These are phyloP conservation scores for Colletotrichum sp. DNA, from an alignment of 2,329 filamentous ascomycete genomes.

Conservation along the genomic window DNA sequence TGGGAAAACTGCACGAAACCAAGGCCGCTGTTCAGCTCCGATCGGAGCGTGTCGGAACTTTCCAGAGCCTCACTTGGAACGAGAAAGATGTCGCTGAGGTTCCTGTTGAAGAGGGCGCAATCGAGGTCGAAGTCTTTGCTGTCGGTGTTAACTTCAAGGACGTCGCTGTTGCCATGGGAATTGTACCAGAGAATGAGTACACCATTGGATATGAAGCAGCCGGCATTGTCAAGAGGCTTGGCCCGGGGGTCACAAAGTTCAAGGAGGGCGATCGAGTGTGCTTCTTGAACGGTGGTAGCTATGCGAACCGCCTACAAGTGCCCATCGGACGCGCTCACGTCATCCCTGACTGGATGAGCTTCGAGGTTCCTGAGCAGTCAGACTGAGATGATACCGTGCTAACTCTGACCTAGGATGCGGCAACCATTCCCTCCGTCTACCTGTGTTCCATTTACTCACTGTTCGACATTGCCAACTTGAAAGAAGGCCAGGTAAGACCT, in stretches of 20 bases:
- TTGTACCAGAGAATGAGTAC: not conserved
- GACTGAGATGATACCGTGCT: not conserved
- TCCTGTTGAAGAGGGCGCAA: not conserved
- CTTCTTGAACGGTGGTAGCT: not conserved
- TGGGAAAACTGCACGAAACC: not conserved
- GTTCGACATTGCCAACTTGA: conserved; percentile 28
- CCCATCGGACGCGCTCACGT: not conserved
- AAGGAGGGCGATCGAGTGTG: not conserved
- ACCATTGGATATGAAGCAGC: not conserved
- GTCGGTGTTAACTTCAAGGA: not conserved
- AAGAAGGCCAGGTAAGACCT: conserved; percentile 14
- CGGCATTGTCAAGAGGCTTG: not conserved
- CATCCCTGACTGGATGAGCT: not conserved
- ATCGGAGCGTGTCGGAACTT: not conserved
- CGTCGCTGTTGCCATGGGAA: not conserved
- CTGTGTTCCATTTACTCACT: conserved; percentile 23
- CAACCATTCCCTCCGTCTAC: not conserved
- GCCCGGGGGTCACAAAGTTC: not conserved
- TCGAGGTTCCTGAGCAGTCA: not conserved
- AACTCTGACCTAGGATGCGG: not conserved
- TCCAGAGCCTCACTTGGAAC: not conserved
- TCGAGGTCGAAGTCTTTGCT: not conserved
- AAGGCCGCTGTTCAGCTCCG: not conserved
- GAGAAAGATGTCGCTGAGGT: not conserved
- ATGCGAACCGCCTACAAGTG: not conserved